These are phyloP conservation scores for Balansia obtecta DNA, from an alignment of 2,329 filamentous ascomycete species.

Conservation along the genomic window DNA sequence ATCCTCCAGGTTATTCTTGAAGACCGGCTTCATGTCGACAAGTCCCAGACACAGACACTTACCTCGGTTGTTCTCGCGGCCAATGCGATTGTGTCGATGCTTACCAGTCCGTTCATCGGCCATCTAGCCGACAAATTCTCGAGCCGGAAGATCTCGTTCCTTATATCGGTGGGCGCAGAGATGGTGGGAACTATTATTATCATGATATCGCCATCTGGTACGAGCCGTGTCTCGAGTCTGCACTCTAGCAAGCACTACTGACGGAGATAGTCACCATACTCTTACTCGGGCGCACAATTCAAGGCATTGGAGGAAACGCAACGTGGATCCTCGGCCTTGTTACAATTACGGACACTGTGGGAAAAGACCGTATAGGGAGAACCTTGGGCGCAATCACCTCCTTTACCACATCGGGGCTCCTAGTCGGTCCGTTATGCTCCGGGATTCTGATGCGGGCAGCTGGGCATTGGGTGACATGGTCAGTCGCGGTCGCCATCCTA, in stretches of 20 bases:
- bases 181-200: neutral
- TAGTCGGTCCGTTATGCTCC: neutral
- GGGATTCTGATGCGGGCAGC: neutral
- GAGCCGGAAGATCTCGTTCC: neutral
- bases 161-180: neutral
- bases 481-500: neutral
- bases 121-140: neutral
- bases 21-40: neutral
- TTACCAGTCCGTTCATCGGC: neutral
- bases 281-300: neutral
- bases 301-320: neutral
- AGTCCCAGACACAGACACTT: neutral
- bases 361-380: neutral
- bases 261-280: neutral
- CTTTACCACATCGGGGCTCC: neutral
- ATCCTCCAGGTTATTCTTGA: neutral
- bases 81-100: neutral
- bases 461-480: constrained; percentile 1
- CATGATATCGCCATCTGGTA: neutral
- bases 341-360: neutral
- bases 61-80: neutral
- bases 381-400: neutral
- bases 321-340: neutral
- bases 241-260: neutral
- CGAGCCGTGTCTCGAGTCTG: neutral